These are phyloP conservation scores for Naegleria fowleri DNA, from an alignment of 208 protist species.

Conservation along the genomic window DNA sequence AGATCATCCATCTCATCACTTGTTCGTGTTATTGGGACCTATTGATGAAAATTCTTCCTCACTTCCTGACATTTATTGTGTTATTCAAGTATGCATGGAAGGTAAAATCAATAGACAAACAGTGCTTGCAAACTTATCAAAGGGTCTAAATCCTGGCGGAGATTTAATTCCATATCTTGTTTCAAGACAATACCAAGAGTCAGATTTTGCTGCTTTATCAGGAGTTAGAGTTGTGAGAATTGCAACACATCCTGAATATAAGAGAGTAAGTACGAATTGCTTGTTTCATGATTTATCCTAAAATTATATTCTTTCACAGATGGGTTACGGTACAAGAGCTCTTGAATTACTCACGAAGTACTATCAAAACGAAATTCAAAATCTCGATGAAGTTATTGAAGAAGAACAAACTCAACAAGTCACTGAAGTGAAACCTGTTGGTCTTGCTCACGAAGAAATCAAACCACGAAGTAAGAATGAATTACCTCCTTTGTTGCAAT, in stretches of 20 bases:
- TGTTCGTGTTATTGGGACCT: slow-evolving; percentile 93
- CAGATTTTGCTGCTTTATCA: slow-evolving; percentile 53
- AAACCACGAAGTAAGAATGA: slow-evolving; percentile 27
- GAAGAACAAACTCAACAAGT: slow-evolving; percentile 31
- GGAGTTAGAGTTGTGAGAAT: slow-evolving; percentile 91
- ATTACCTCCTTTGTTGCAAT: slow-evolving; percentile 68
- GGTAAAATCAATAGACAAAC: slow-evolving; percentile 82
- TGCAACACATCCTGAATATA: slow-evolving; percentile 93
- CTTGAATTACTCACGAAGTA: slow-evolving; percentile 83
- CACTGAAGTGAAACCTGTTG: background rate
- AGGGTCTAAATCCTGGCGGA: slow-evolving; percentile 83
- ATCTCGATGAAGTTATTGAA: slow-evolving; percentile 22
- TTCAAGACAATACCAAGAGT: slow-evolving; percentile 88
- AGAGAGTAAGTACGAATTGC: slow-evolving; percentile 38
- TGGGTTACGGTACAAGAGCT: slow-evolving; percentile 92
- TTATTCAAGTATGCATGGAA: slow-evolving; percentile 94
- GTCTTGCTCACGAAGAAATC: background rate
- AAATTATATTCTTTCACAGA: slow-evolving; percentile 40
- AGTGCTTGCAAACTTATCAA: slow-evolving; percentile 68
- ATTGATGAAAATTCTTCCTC: slow-evolving; percentile 19
- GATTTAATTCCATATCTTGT: slow-evolving; percentile 99
- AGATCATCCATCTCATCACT: slow-evolving; percentile 96
- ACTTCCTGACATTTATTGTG: slow-evolving; percentile 93
- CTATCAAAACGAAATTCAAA: slow-evolving; percentile 73
- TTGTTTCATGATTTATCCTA: background rate